Base-by-base conservation (phyloP, 108 stramenopile genomes). In the Tribonema minus region DNA sequence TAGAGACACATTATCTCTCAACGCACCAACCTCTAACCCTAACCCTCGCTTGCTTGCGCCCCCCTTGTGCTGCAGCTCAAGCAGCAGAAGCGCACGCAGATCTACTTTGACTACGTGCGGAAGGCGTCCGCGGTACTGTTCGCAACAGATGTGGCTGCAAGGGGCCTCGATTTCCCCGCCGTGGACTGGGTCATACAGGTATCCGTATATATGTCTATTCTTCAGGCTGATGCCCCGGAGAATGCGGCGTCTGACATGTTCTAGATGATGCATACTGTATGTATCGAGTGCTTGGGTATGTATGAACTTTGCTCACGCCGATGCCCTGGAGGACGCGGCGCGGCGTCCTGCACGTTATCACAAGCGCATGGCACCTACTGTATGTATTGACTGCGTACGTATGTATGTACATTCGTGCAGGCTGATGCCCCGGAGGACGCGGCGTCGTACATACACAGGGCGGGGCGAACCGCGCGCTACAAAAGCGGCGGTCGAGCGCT, bases 111-210 rank as follows among this genome's bases (percentile, higher is more conserved):
- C 64, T 99, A 93, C 82, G 67, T 81, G 12, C 71, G 64, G 4
- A 87, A 89, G 39, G 90, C 91, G 5, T 88, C 90, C 64, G 97
- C 96, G 25, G 95, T 95, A 7, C 34, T 99, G 69, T 93, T 99
- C 67, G 94, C 94, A 12, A 99, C 98, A 0, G 98, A 99, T 68
- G 92, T 99, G 5, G 96, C 96, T 3, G 90, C 94, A 1, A 85
- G 98, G 3, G 97, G 98, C 25, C 78, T 99, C 23, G 98, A 99
- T 67, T 98, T 99, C 81, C 96, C 95, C 0, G 77, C 83, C 29
- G 95, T 98, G 25, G 96, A 98, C 85, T 99, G 98, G 98, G 96
- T 99, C 33, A 88, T 97, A 3, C 96, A 98, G 87, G 90, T 89
- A n/a, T 20, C 6, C 0, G 37, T 1, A 27, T 9, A n/a, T 20